phyloP scores from a whole-genome alignment of 1,139 yeast genomes.

The Protomyces inouyei region DNA sequence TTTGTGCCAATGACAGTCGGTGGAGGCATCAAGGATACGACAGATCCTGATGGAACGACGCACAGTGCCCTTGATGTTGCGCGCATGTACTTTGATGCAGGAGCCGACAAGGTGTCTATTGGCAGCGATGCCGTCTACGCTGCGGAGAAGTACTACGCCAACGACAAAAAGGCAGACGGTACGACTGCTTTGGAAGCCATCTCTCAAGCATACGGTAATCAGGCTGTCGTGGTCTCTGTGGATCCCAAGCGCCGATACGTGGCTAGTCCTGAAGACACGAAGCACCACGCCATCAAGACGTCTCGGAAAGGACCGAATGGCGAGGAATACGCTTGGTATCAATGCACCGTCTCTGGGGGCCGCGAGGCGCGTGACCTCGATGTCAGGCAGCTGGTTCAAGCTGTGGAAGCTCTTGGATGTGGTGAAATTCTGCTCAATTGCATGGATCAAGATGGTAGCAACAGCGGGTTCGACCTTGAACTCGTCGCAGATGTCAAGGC shows the following conservation, averaged over 20 bases:
- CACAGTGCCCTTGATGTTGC: slow-evolving; percentile 89
- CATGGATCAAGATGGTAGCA: slow-evolving; percentile 93
- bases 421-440: slow-evolving; percentile 90
- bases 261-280: slow-evolving; percentile 52
- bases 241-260: slow-evolving; percentile 89
- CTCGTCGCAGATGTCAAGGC: slow-evolving; percentile 69
- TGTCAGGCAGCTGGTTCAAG: slow-evolving; percentile 78
- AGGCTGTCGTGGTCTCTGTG: slow-evolving; percentile 94
- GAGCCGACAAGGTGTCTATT: slow-evolving; percentile 95
- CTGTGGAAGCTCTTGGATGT: slow-evolving; percentile 92
- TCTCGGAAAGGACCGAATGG: slow-evolving; percentile 69
- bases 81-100: slow-evolving; percentile 81
- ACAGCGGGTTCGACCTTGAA: slow-evolving; percentile 86
- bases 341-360: slow-evolving; percentile 94
- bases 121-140: slow-evolving; percentile 95
- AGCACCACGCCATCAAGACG: slow-evolving; percentile 56
- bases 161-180: slow-evolving; percentile 58
- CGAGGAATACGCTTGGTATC: slow-evolving; percentile 83
- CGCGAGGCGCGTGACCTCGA: slow-evolving; percentile 85
- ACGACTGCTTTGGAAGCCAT: slow-evolving; percentile 85
- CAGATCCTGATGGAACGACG: slow-evolving; percentile 70
- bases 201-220: slow-evolving; percentile 84
- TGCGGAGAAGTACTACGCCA: slow-evolving; percentile 71
- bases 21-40: slow-evolving; percentile 89
- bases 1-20: slow-evolving; percentile 97